Conservation (phyloP, 306 rosid species). For the Prosopis cineraria region DNA sequence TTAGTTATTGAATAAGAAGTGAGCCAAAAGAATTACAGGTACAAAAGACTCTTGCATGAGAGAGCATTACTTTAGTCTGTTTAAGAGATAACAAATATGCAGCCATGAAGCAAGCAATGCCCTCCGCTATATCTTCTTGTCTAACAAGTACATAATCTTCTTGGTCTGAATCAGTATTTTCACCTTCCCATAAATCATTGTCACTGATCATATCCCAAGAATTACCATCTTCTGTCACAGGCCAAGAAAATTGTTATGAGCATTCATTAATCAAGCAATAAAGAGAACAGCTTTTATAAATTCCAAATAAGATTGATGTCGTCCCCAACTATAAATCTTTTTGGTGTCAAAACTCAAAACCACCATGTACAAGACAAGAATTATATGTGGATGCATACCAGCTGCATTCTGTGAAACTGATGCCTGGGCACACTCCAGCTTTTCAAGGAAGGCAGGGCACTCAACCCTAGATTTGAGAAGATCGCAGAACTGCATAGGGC, state of each 20-base stretch:
- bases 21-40: not conserved
- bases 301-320: conserved; percentile 12
- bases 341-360: not conserved
- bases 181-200: conserved; percentile 88
- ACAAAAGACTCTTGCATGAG: conserved; percentile 14
- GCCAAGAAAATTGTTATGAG: conserved; percentile 11
- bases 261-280: conserved; percentile 24
- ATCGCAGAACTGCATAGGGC: conserved; percentile 75
- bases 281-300: not conserved
- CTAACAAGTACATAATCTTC: conserved; percentile 89
- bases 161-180: conserved; percentile 50
- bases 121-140: conserved; percentile 95
- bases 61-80: conserved; percentile 73
- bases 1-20: not conserved
- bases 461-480: conserved; percentile 84
- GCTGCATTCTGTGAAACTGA: conserved; percentile 47
- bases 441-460: conserved; percentile 80
- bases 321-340: conserved; percentile 1
- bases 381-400: conserved; percentile 53
- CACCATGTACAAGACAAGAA: conserved; percentile 13
- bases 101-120: conserved; percentile 96
- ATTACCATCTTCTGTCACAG: conserved; percentile 72
- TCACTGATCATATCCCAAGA: conserved; percentile 88
- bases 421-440: conserved; percentile 77
- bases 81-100: conserved; percentile 84